Evolutionary conservation across 768 basidiomycete species (phyloP).

Genomic region (Mycena vitilis): DNA sequence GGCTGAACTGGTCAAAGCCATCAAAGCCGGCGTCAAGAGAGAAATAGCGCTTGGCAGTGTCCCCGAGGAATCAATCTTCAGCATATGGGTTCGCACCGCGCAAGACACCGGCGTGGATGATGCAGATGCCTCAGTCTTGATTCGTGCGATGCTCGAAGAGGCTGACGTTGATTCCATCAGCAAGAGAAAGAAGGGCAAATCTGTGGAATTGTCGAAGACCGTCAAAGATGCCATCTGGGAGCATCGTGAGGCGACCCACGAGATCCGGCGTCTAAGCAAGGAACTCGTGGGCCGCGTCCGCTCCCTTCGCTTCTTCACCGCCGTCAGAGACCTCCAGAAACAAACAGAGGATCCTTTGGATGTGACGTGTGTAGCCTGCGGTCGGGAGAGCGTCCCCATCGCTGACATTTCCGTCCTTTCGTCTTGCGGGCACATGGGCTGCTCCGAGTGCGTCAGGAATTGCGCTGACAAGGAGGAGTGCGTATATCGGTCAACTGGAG

Average conservation of each 20-base stretch:
- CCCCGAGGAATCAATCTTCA: slow-evolving; percentile 81
- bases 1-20: slow-evolving; percentile 72
- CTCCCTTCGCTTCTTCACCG: slow-evolving; percentile 91
- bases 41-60: slow-evolving; percentile 75
- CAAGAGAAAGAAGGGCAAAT: slow-evolving; percentile 65
- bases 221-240: slow-evolving; percentile 78
- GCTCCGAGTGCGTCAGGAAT: slow-evolving; percentile 74
- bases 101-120: slow-evolving; percentile 82
- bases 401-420: slow-evolving; percentile 86
- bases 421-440: slow-evolving; percentile 93
- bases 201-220: slow-evolving; percentile 64
- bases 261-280: slow-evolving; percentile 84
- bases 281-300: slow-evolving; percentile 92
- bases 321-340: slow-evolving; percentile 89
- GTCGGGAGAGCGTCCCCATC: slow-evolving; percentile 64
- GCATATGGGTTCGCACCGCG: slow-evolving; percentile 78
- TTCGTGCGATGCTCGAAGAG: slow-evolving; percentile 69
- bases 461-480: slow-evolving; percentile 86
- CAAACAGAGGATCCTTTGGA: slow-evolving; percentile 69
- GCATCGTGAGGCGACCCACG: slow-evolving; percentile 88
- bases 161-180: slow-evolving; percentile 63
- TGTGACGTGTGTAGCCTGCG: slow-evolving; percentile 74
- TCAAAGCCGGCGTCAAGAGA: slow-evolving; percentile 73
- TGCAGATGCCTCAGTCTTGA: slow-evolving; percentile 75
- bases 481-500: slow-evolving; percentile 74